Percentiles rank a stretch among this genome's conserved stretches.
These are phyloP conservation scores for Baudoinia panamericana DNA, from an alignment of 495 filamentous ascomycete genomes.

Conservation along the genomic window DNA sequence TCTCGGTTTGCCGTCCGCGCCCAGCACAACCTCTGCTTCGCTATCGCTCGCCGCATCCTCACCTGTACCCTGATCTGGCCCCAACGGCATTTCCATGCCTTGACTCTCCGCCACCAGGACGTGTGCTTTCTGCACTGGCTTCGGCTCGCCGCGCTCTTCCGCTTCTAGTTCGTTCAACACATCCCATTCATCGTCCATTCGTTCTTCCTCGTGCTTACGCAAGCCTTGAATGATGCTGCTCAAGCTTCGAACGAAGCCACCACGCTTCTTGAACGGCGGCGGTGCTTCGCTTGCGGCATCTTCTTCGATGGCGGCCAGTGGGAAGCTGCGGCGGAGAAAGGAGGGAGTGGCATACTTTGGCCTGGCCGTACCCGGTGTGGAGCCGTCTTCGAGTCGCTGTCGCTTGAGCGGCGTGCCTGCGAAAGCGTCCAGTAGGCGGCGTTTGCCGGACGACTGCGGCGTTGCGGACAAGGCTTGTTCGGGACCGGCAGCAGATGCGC, in stretches of 20 bases:
- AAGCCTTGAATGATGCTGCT: conserved; percentile 68
- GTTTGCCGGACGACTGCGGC: conserved; percentile 49
- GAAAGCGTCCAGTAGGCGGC: conserved; percentile 49
- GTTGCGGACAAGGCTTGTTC: conserved; percentile 48
- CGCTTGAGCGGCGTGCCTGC: conserved; percentile 41
- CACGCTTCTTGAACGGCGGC: conserved; percentile 44
- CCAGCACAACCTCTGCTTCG: conserved; percentile 27
- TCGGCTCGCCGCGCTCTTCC: conserved; percentile 27
- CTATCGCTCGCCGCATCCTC: conserved; percentile 40
- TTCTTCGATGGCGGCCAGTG: conserved; percentile 37
- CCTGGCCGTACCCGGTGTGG: conserved; percentile 38
- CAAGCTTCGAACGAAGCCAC: conserved; percentile 48
- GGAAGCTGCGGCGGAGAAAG: conserved; percentile 52
- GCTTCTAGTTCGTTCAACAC: conserved; percentile 68
- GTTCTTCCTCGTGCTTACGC: conserved; percentile 64
- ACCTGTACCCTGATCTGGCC: conserved; percentile 48
- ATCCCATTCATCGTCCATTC: conserved; percentile 44
- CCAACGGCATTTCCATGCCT: conserved; percentile 35
- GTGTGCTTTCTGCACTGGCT: conserved; percentile 16
- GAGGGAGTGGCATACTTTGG: conserved; percentile 54
- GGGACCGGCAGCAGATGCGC: too few species aligned
- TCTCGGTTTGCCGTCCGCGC: conserved; percentile 35
- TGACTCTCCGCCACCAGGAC: conserved; percentile 55
- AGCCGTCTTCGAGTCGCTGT: conserved; percentile 20
- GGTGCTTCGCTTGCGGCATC: conserved; percentile 18